These are phyloP conservation scores for Polytrichum commune DNA, from an alignment of 225 moss, liverwort and hornwort species.

Conservation along the genomic window DNA sequence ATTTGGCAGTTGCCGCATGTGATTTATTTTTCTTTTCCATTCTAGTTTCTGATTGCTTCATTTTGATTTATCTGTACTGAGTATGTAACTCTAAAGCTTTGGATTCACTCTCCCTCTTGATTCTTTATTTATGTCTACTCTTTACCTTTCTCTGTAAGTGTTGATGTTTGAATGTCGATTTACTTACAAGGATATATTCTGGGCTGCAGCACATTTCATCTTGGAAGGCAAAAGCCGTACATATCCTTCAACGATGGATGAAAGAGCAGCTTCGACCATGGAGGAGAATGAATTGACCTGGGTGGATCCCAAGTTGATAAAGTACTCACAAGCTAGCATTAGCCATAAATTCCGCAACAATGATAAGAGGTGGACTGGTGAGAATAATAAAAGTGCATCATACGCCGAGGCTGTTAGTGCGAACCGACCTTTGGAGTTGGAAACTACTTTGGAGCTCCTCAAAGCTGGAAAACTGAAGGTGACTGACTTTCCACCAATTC, in stretches of 20 bases:
- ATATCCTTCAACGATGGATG: slow-evolving; percentile 1
- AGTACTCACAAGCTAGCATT: slow-evolving; percentile 23
- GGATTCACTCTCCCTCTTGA: too few relatives aligned
- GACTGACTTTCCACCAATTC: slow-evolving; percentile 20
- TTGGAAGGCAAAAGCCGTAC: too few relatives aligned
- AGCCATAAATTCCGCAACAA: slow-evolving; percentile 19
- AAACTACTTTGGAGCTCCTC: slow-evolving; percentile 11
- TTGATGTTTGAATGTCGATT: too few relatives aligned
- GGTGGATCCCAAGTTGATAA: slow-evolving; percentile 16
- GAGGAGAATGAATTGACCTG: not conserved
- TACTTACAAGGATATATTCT: too few relatives aligned
- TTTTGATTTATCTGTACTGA: too few relatives aligned
- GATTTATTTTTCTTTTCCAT: too few relatives aligned
- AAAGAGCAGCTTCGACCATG: not conserved
- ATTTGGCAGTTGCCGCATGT: too few relatives aligned
- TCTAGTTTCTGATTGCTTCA: too few relatives aligned
- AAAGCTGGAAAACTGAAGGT: slow-evolving; percentile 17
- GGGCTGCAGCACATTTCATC: too few relatives aligned
- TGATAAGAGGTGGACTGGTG: slow-evolving; percentile 5
- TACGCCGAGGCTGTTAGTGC: slow-evolving; percentile 16
- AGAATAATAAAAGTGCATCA: not conserved
- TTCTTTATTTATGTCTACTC: too few relatives aligned
- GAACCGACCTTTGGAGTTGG: slow-evolving; percentile 1
- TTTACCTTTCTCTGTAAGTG: too few relatives aligned
- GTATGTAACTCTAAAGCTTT: too few relatives aligned